A percentile compares a stretch with the other conserved stretches of the same genome.
These are phyloP conservation scores for Aspergillus amoenus DNA, from an alignment of 2,329 filamentous ascomycete genomes.

Conservation along the genomic window DNA sequence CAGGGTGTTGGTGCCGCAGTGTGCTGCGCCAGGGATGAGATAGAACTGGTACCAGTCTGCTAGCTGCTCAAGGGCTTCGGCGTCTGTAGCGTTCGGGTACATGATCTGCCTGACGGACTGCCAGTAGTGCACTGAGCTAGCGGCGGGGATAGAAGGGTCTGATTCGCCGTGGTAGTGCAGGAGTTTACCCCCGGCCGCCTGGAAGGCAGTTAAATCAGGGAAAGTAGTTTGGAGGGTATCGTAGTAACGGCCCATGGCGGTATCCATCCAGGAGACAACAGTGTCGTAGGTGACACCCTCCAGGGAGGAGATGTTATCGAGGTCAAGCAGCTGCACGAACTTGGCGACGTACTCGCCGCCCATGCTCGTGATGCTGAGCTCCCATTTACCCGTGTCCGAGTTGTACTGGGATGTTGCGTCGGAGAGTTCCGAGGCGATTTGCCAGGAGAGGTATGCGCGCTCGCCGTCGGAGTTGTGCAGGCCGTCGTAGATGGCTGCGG, in stretches of 20 bases:
- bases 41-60: conserved; percentile 57
- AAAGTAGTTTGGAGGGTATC: conserved; percentile 55
- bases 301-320: conserved; percentile 44
- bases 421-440: conserved; percentile 28
- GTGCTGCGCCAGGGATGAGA: conserved; percentile 54
- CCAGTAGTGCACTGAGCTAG: conserved; percentile 56
- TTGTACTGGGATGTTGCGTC: conserved; percentile 29
- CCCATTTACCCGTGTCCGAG: conserved; percentile 30
- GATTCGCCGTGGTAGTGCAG: conserved; percentile 61
- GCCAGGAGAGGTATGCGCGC: conserved; percentile 42
- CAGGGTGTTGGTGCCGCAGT: conserved; percentile 49
- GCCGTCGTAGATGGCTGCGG: conserved; percentile 40
- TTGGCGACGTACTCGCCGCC: conserved; percentile 42
- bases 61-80: conserved; percentile 43
- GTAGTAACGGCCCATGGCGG: conserved; percentile 49
- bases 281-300: conserved; percentile 57
- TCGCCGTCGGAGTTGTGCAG: conserved; percentile 42
- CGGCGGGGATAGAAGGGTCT: conserved; percentile 54
- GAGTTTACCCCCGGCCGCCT: conserved; percentile 54
- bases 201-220: conserved; percentile 54
- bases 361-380: conserved; percentile 29
- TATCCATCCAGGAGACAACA: conserved; percentile 55
- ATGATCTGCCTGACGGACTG: conserved; percentile 54
- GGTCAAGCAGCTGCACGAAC: conserved; percentile 28
- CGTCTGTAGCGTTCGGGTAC: conserved; percentile 44